These are phyloP conservation scores for Penicillium sp. DNA, from an alignment of 2,329 filamentous ascomycete species.

Conservation along the genomic window DNA sequence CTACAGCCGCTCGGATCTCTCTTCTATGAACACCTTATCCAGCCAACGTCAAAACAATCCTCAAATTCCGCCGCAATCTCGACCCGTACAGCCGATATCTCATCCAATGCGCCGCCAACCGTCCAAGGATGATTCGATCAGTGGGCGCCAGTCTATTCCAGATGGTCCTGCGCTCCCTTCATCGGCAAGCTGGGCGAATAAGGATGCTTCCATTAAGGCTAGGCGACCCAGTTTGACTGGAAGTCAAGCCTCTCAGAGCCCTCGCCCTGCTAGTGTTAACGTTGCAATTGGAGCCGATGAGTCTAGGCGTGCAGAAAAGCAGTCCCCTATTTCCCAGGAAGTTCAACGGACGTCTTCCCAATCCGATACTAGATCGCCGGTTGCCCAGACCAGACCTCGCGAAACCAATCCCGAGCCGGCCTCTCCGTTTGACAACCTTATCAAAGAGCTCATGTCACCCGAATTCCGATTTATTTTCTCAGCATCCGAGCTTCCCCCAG, in stretches of 20 bases:
- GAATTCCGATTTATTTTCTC: conserved; percentile 58
- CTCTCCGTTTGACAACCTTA: conserved; percentile 37
- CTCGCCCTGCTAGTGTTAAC: conserved; percentile 57
- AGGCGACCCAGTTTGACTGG: conserved; percentile 72
- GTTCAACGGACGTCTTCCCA: conserved; percentile 26
- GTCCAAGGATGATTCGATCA: conserved; percentile 70
- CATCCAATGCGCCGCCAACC: conserved; percentile 68
- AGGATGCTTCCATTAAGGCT: conserved; percentile 63
- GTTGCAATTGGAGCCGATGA: conserved; percentile 39
- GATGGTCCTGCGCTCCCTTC: conserved; percentile 90
- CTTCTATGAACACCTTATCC: conserved; percentile 86
- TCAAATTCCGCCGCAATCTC: conserved; percentile 36
- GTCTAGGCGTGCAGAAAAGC: conserved; percentile 35
- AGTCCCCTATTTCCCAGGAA: conserved; percentile 24
- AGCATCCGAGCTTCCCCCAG: conserved; percentile 42
- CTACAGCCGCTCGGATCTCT: conserved; percentile 90
- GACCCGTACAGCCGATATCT: conserved; percentile 52
- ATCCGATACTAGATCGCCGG: conserved; percentile 20
- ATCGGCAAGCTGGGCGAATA: conserved; percentile 87
- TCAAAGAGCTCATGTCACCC: conserved; percentile 49
- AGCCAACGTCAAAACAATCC: conserved; percentile 69
- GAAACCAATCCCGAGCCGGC: conserved; percentile 22
- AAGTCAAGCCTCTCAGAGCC: conserved; percentile 77
- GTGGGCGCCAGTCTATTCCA: conserved; percentile 56
- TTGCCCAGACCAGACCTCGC: conserved; percentile 20